These are phyloP conservation scores for Dentipellis sp. DNA, from an alignment of 768 basidiomycete species.

Conservation along the genomic window DNA sequence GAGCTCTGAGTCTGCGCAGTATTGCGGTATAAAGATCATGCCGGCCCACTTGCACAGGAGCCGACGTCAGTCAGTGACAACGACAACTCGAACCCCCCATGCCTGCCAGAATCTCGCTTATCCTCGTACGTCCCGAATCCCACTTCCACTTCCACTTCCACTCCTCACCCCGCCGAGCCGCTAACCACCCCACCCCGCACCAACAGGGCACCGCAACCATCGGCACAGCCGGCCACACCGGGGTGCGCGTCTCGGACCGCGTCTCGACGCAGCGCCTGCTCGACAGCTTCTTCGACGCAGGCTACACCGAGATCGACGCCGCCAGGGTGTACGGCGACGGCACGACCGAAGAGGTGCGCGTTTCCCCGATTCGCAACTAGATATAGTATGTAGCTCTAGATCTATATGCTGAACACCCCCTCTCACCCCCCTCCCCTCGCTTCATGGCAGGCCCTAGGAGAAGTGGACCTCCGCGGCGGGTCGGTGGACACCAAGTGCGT, in stretches of 20 bases:
- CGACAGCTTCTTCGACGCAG: constrained; percentile 30
- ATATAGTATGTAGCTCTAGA: no score
- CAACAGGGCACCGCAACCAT: constrained; percentile 39
- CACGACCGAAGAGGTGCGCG: constrained; percentile 42
- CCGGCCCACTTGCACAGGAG: no score
- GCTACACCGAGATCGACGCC: constrained; percentile 38
- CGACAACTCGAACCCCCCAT: background rate
- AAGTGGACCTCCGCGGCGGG: constrained; percentile 30
- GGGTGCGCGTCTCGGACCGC: constrained; percentile 27
- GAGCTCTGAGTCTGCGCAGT: no score
- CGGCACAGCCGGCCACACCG: constrained; percentile 32
- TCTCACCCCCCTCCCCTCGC: no score
- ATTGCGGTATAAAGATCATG: no score
- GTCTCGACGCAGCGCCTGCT: constrained; percentile 35
- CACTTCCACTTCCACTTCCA: no score
- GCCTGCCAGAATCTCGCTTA: background rate
- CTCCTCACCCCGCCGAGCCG: background rate
- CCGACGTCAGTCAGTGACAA: no score
- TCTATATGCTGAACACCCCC: no score
- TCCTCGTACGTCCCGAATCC: background rate
- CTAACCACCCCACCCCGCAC: background rate
- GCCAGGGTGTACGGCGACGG: constrained; percentile 41
- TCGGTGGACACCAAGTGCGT: constrained; percentile 41
- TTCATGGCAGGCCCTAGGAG: constrained; percentile 31
- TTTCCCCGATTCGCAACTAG: background rate